Evolutionary conservation across 2,329 filamentous ascomycete genomes (phyloP), one percentile per base, ranked within the genome.

Genomic region (Xylaria sp.): DNA sequence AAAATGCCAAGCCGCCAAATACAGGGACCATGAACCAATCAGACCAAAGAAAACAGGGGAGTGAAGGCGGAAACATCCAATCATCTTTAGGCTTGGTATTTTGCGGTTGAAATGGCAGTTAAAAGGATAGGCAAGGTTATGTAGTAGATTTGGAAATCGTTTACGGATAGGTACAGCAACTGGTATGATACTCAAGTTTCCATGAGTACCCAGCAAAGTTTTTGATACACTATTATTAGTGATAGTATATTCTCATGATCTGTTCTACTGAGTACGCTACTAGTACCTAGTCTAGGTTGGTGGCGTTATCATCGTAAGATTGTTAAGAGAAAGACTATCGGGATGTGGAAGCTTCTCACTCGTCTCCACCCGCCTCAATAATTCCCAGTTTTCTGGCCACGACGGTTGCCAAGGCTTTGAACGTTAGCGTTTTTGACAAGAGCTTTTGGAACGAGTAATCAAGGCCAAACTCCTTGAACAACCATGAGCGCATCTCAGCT

Each of bases 401-500:
- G 29, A 66, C 62, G 23, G 57, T 69, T 60, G 65, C 69, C 54
- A 75, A 54, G n/a, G 44, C 58, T 12, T 18, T 65, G 59, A 73
- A 70, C 0, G 76, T 79, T 64, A 81, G 65, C 1, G 70, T 76
- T 0, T 76, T 71, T 0, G 69, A 76, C 40, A 82, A 73, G 16
- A 82, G 74, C 59, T 81, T 74, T 74, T 81, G 78, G 69, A 82
- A 81, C 0, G 80, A 78, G 48, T 81, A 73, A 67, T 83, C 80
- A 1, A 82, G 71, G 35, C 76, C 72, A 44, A 75, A 78, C 71
- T 80, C 78, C 60, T 75, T 77, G 73, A 79, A 80, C 35, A 81
- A 65, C 77, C 79, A 79, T n/a, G 75, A 79, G 21, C 79, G 71
- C 63, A 81, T 68, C 74, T 81, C 79, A 2, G 77, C 74, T 0